These are phyloP conservation scores for Lasiodiplodia sp. DNA, from an alignment of 2,329 filamentous ascomycete genomes.

Conservation along the genomic window DNA sequence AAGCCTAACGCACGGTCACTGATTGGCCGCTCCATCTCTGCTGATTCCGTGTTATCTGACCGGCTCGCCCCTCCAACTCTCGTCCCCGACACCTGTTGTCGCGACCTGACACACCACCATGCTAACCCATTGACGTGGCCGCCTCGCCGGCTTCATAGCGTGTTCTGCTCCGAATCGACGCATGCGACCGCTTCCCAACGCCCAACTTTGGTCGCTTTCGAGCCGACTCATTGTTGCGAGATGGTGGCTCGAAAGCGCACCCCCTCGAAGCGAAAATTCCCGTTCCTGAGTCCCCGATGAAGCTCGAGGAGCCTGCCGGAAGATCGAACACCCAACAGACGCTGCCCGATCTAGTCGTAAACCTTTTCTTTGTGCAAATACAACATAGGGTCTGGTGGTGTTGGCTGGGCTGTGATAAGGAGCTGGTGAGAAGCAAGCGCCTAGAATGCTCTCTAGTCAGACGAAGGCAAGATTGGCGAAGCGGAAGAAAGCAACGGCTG, in stretches of 20 bases:
- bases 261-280: not conserved
- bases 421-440: not conserved
- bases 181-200: not conserved
- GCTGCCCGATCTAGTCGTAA: not conserved
- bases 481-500: not conserved
- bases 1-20: not conserved
- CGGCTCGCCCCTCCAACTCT: not conserved
- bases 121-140: not conserved
- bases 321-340: accelerated
- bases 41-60: slow-evolving; percentile 3
- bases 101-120: slow-evolving; percentile 2
- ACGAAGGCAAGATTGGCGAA: not conserved
- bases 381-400: not conserved
- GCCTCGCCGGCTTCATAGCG: not conserved
- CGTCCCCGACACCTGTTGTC: not conserved
- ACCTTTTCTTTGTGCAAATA: not conserved
- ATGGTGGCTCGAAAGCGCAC: not conserved
- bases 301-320: not conserved
- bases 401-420: not conserved
- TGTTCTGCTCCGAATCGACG: not conserved
- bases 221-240: not conserved
- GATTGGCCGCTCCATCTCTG: not conserved
- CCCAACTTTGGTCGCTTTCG: not conserved
- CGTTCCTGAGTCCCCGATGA: not conserved
- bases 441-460: not conserved